phyloP scores from a whole-genome alignment of 129 eudicot genomes.

The Escallonia herrerae region DNA sequence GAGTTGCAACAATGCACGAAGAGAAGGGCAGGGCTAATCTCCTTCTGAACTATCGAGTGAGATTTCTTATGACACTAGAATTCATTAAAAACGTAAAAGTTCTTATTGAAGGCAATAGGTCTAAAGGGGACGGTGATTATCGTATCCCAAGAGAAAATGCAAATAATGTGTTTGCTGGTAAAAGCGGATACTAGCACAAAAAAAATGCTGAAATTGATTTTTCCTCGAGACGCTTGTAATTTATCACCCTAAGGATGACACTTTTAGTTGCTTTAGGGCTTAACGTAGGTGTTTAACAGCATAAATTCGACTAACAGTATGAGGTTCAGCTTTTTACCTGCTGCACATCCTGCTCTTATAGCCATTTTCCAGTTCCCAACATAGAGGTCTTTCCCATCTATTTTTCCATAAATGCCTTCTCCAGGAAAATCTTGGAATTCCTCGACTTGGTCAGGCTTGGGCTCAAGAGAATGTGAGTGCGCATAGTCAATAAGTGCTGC shows the following conservation, averaged over 20 bases:
- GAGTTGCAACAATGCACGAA: too few relatives aligned
- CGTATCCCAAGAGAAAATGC: too few relatives aligned
- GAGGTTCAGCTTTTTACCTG: slow-evolving; percentile 30
- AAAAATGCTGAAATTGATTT: too few relatives aligned
- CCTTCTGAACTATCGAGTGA: too few relatives aligned
- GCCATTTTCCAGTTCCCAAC: slow-evolving; percentile 72
- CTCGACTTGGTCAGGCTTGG: slow-evolving; percentile 62
- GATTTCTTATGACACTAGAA: too few relatives aligned
- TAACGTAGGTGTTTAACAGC: background rate
- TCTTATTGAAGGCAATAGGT: too few relatives aligned
- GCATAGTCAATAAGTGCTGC: slow-evolving; percentile 64
- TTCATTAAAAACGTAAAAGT: too few relatives aligned
- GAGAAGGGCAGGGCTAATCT: too few relatives aligned
- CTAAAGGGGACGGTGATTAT: too few relatives aligned
- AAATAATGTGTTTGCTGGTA: too few relatives aligned
- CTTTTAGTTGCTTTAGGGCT: background rate
- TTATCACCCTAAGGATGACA: background rate
- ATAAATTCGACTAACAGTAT: background rate
- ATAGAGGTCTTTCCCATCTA: slow-evolving; percentile 57
- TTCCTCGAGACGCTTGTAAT: too few relatives aligned
- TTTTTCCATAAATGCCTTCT: slow-evolving; percentile 78
- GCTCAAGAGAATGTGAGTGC: slow-evolving; percentile 35
- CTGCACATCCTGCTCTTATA: slow-evolving; percentile 50
- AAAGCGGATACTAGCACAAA: too few relatives aligned
- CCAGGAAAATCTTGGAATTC: slow-evolving; percentile 80